Percentiles rank a stretch among this genome's conserved stretches.
Evolutionary conservation across 768 basidiomycete genomes (phyloP).

Genomic region (Mycena latifolia): DNA sequence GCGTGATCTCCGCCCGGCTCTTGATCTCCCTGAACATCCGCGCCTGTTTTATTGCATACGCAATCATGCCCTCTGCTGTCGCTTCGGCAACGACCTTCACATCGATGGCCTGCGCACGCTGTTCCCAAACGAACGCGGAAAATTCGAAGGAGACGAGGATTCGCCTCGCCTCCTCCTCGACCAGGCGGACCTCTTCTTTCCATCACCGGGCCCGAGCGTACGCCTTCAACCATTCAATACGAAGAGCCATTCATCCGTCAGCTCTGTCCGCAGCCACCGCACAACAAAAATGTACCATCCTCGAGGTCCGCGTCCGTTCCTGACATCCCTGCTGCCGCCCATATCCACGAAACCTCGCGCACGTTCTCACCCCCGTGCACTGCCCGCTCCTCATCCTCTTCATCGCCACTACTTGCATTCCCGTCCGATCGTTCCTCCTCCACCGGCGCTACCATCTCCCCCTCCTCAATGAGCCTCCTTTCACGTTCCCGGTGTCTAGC

Average conservation of each 20-base stretch:
- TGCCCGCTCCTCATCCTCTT: not conserved
- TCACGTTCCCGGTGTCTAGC: not conserved
- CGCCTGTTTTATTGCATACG: conserved; percentile 10
- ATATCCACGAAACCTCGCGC: conserved; percentile 12
- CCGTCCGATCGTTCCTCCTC: not conserved
- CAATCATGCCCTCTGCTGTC: conserved; percentile 4
- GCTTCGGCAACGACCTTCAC: not conserved
- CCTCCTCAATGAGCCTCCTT: not conserved
- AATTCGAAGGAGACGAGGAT: conserved; percentile 17
- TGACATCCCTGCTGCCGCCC: not conserved
- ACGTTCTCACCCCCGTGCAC: not conserved
- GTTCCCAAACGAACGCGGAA: conserved; percentile 20
- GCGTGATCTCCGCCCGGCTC: not conserved
- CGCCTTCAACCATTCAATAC: conserved; percentile 29
- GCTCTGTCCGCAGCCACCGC: no score
- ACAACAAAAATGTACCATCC: not conserved
- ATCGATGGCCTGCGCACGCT: not conserved
- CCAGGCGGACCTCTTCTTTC: conserved; percentile 22
- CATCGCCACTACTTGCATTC: not conserved
- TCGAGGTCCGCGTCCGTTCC: conserved; percentile 9
- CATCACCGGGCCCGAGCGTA: conserved; percentile 4
- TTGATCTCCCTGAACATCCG: conserved; percentile 4
- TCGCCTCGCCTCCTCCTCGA: conserved; percentile 19
- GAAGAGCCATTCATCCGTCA: not conserved
- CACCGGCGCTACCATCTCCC: not conserved